Conservation (phyloP, 495 filamentous ascomycete genomes). For the Parathielavia hyrcaniae region DNA sequence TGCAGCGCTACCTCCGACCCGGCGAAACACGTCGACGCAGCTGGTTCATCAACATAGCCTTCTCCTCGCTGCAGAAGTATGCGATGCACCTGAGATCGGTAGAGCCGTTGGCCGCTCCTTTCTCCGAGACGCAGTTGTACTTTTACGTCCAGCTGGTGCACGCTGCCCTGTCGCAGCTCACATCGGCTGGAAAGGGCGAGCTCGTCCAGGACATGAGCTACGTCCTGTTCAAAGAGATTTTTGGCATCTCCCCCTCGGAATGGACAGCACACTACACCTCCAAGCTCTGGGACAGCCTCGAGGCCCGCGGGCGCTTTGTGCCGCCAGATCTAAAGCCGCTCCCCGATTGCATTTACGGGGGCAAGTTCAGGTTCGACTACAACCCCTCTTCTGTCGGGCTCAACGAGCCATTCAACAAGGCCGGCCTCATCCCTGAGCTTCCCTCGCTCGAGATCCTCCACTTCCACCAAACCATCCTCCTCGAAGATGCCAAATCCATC, state of each 20-base stretch:
- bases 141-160: slow-evolving; percentile 24
- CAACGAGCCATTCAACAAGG: background rate
- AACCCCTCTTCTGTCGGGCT: background rate
- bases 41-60: slow-evolving; percentile 25
- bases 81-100: slow-evolving; percentile 13
- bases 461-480: slow-evolving; percentile 22
- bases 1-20: slow-evolving; percentile 18
- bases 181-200: background rate
- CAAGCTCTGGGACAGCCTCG: slow-evolving; percentile 17
- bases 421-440: slow-evolving; percentile 22
- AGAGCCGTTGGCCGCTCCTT: slow-evolving; percentile 4
- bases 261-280: slow-evolving; percentile 21
- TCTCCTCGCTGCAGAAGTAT: slow-evolving; percentile 13
- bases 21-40: slow-evolving; percentile 18
- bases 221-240: slow-evolving; percentile 12
- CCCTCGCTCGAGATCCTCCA: slow-evolving; percentile 20
- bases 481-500: slow-evolving; percentile 20
- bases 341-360: slow-evolving; percentile 8
- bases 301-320: slow-evolving; percentile 17
- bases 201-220: slow-evolving; percentile 17
- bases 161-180: slow-evolving; percentile 15
- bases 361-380: background rate
- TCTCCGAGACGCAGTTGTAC: slow-evolving; percentile 22
- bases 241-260: slow-evolving; percentile 8
- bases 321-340: slow-evolving; percentile 23